Evolutionary conservation across 345 rosid species (phyloP), one percentile per base, ranked within the genome.

Genomic region (Salix viminalis): DNA sequence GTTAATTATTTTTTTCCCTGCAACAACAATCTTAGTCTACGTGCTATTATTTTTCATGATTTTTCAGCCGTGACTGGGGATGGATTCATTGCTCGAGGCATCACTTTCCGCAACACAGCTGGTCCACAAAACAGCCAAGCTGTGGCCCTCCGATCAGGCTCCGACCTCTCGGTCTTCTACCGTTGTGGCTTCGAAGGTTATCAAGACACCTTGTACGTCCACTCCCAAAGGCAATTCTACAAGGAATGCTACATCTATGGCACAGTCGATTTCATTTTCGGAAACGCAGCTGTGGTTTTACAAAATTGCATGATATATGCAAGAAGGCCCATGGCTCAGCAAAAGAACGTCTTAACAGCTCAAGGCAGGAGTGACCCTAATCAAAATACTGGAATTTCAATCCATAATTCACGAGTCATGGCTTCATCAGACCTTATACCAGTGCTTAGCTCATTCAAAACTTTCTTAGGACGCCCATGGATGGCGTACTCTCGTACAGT

Each of bases 391-490:
- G 98, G 98, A 16, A 90, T 95, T 61, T 81, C 90, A 1, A 91
- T 95, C 79, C 97, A 91, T 21, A 90, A 88, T 71, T 95, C 97
- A 2, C 76, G 88, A 68, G 91, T 95, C 42, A 60, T 88, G 90
- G 92, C 98, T 1, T 86, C 96, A 9, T 74, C 93, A 0, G 97
- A 91, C 75, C 93, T 95, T 4, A 24, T 1, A 18, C 96, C 98
- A 0, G 91, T 87, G 54, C 65, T 89, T 0, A 30, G 79, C 67
- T 84, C 83, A 1, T 87, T 91, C 84, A 77, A 87, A 48, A 88
- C 98, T 6, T 91, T 48, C 75, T 77, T 95, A 77, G 98, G 99
- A 1, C 76, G 98, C 56, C 98, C 99, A 7, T 93, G 99, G 98
- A 88, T 88, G 81, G 69, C 86, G 64, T 93, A 89, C 76, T 90